Percentiles rank a stretch among this genome's conserved stretches.
phyloP scores from a whole-genome alignment of 1,139 yeast genomes.

The Magnusiomyces fungicola region DNA sequence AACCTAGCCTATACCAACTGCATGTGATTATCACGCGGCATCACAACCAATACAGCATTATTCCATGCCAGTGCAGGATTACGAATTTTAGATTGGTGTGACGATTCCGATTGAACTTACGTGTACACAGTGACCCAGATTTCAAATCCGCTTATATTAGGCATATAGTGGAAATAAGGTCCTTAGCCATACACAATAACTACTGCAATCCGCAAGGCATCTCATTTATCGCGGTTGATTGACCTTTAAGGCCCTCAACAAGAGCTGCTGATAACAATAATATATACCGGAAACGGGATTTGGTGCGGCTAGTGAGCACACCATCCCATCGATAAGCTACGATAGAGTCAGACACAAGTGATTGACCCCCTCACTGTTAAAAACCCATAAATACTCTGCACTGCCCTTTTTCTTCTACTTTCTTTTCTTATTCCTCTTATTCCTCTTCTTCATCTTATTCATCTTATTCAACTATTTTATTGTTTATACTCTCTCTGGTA shows the following conservation, averaged over 20 bases:
- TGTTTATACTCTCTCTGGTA: slow-evolving; percentile 1
- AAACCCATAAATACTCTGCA: background rate
- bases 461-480: background rate
- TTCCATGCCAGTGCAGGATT: no score
- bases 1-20: no score
- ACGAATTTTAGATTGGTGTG: no score
- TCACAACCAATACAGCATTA: no score
- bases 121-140: no score
- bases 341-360: background rate
- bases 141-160: no score
- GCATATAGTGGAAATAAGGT: no score
- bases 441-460: background rate
- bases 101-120: no score
- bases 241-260: background rate
- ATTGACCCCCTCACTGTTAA: background rate
- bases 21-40: no score
- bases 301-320: background rate
- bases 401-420: background rate
- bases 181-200: no score
- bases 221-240: no score
- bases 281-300: background rate
- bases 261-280: background rate
- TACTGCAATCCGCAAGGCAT: no score
- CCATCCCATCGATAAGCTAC: background rate
- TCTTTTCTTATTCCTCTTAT: background rate